Evolutionary conservation across 768 basidiomycete genomes (phyloP), one percentile per base, ranked within the genome.

Genomic region (Boletus vermiculosoides): DNA sequence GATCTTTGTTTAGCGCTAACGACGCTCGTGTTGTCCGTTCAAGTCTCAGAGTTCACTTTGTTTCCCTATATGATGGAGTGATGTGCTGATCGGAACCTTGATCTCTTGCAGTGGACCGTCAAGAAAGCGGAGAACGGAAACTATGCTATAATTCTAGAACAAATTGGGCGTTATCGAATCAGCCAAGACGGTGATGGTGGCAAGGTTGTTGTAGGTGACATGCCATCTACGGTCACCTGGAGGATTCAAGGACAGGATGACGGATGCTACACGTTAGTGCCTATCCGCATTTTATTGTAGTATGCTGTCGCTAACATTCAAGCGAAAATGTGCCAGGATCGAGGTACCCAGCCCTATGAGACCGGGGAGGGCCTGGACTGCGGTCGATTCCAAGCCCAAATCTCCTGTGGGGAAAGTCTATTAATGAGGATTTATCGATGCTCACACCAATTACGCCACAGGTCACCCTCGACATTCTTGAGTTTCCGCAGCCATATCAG

Each of bases 361-460:
- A 4, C 37, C 50, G 28, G 7, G 6, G 13, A 10, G 2, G 5
- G 25, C 1, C 28, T 56, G 55, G 55, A 45, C 55, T 28, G 23
- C 40, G 31, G 5, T 20, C 4, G 3, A 3, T 10, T 16, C 25
- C 23, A 8, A 28, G 0, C 25, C 44, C 9, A 18, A 1, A 4
- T 28, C 13, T 25, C 44, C 44, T 28, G 44, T 45, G 25, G 25
- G 41, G 15, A 45, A 28, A 10, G 25, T 45, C 6, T 12, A 28
- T 45, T 11, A 18, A 28, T 45, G 16, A 28, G 11, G 16, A n/a
- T 5, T 37, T 40, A 52, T 62, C 0, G 59, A 66, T 39, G 16
- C 30, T 54, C 5, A 52, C 18, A 28, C 28, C 18, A 16, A 16
- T 34, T 53, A 33, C 15, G 12, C 33, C 33, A 0, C 33, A 34